phyloP scores from a whole-genome alignment of 2,329 filamentous ascomycete species.

The Diplodia intermedia region DNA sequence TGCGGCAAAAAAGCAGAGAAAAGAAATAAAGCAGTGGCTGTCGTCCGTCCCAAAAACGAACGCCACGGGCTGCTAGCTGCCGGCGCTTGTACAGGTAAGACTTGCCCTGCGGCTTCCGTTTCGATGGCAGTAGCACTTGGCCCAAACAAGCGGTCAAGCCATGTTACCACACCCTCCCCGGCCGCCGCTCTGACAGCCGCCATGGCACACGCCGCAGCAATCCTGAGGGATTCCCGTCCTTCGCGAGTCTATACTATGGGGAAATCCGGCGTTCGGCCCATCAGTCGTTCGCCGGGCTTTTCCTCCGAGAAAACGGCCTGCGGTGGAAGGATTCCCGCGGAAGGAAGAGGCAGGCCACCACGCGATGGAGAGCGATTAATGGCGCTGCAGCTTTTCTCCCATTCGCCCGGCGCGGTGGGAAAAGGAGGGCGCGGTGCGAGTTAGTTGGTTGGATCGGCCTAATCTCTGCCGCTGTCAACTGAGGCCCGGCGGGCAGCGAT shows the following conservation, averaged over 20 bases:
- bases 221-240: neutral
- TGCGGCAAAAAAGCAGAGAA: neutral
- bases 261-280: neutral
- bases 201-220: neutral
- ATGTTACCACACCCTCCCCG: too few species aligned
- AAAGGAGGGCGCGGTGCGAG: too few species aligned
- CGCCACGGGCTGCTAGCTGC: neutral
- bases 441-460: neutral
- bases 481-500: too few species aligned
- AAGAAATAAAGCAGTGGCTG: neutral
- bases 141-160: neutral
- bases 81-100: neutral
- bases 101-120: neutral
- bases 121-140: neutral
- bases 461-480: neutral
- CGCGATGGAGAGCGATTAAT: neutral
- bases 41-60: neutral
- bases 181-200: neutral
- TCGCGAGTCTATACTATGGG: slow-evolving; percentile 3
- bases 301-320: neutral
- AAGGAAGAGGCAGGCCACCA: neutral
- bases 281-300: neutral
- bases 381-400: neutral
- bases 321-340: neutral
- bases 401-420: neutral